phyloP scores from a whole-genome alignment of 345 rosid genomes.

The Lumnitzera racemosa region DNA sequence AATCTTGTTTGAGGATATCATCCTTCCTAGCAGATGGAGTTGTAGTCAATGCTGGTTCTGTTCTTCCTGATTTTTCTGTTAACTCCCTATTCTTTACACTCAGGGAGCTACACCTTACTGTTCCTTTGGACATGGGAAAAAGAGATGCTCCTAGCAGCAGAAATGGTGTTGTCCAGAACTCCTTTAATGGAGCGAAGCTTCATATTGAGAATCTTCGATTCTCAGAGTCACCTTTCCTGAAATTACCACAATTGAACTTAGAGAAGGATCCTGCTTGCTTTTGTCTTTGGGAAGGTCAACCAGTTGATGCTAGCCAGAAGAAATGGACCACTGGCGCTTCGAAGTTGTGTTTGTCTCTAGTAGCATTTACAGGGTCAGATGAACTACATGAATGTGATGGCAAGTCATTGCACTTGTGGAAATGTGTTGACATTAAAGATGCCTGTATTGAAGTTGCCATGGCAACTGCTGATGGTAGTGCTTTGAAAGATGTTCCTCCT shows the following conservation, averaged over 20 bases:
- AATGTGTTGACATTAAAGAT: slow-evolving; percentile 74
- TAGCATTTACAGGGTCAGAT: slow-evolving; percentile 40
- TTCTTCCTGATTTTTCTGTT: slow-evolving; percentile 70
- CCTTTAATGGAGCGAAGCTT: slow-evolving; percentile 87
- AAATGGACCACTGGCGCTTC: slow-evolving; percentile 77
- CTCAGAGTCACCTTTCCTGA: slow-evolving; percentile 78
- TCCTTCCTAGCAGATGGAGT: slow-evolving; percentile 97
- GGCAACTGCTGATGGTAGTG: slow-evolving; percentile 88
- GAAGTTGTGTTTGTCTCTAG: slow-evolving; percentile 64
- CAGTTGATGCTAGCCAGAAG: slow-evolving; percentile 92
- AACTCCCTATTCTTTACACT: slow-evolving; percentile 55
- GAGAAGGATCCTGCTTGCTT: slow-evolving; percentile 99
- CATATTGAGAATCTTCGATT: slow-evolving; percentile 68
- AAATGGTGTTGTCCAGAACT: slow-evolving; percentile 28
- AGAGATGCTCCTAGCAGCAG: slow-evolving; percentile 22
- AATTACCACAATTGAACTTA: slow-evolving; percentile 62
- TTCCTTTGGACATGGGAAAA: slow-evolving; percentile 60
- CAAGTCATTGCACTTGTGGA: slow-evolving; percentile 52
- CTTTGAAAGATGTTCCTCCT: slow-evolving; percentile 80
- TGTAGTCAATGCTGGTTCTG: slow-evolving; percentile 70
- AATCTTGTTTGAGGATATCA: slow-evolving; percentile 87
- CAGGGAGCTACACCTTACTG: slow-evolving; percentile 66
- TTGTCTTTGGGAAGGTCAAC: slow-evolving; percentile 81
- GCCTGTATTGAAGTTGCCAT: slow-evolving; percentile 70
- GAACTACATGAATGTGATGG: slow-evolving; percentile 24